Evolutionary conservation across 495 filamentous ascomycete genomes (phyloP), one percentile per base, ranked within the genome.

Genomic region (Ascobolus immersus): DNA sequence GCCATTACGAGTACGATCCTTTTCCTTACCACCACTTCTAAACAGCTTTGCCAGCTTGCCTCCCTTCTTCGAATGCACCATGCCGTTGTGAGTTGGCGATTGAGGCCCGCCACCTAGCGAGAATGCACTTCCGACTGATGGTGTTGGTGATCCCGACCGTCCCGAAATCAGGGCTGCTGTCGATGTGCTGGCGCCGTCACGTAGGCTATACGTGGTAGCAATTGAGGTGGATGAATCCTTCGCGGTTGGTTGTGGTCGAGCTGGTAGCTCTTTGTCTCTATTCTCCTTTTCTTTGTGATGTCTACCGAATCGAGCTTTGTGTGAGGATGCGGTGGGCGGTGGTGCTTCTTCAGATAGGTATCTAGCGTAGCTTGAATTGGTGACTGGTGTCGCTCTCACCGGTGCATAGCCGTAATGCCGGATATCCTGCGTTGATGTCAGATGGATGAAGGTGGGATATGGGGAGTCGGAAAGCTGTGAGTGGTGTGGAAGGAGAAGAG

Each of bases 351-450:
- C n/a, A 61, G 60, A 14, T 54, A 56, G 18, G 53, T 52, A 48
- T 61, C 69, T 21, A 73, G 72, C n/a, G 73, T 62, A 32, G 61
- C 63, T n/a, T 48, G 80, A 73, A 6, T 66, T 68, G 1, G 67
- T 70, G 17, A 65, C 70, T 32, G 77, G 73, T 22, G 64, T 63
- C 43, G 75, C 62, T 32, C 75, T 65, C 19, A 89, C 70, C 13
- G 77, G 79, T 12, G 79, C 78, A 50, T 84, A 76, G 17, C 79
- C 78, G 48, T 73, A 77, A 34, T 72, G 69, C 14, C 69, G 63
- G 36, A 89, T 73, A 48, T 90, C 79, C 69, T 77, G 29, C 17
- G 36, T n/a, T n/a, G n/a, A n/a, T n/a, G n/a, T n/a, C n/a, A n/a
- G n/a, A n/a, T n/a, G n/a, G n/a, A n/a, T n/a, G n/a, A n/a, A n/a